Evolutionary conservation across 1,284 basidiomycete species (phyloP).

Genomic region (Puccinia novopanici): DNA sequence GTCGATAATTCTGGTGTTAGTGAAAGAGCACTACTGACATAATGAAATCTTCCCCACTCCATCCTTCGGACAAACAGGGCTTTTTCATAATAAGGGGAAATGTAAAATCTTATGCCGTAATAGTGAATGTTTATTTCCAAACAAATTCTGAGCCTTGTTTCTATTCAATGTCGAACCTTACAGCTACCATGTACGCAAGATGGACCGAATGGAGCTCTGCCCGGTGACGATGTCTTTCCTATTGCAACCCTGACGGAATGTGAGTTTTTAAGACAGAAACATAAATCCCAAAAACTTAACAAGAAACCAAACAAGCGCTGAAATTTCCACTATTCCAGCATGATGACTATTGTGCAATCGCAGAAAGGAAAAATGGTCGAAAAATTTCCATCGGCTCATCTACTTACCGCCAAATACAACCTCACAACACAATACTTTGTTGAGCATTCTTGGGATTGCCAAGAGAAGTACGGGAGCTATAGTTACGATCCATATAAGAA

Average conservation of each 20-base stretch:
- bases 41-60: too few species aligned
- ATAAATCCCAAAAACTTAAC: too few species aligned
- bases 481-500: conserved; percentile 49
- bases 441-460: conserved; percentile 48
- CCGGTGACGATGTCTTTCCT: conserved; percentile 29
- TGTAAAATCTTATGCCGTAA: background rate
- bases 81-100: conserved; percentile 39
- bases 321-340: background rate
- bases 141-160: background rate
- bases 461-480: conserved; percentile 43
- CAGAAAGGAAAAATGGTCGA: conserved; percentile 33
- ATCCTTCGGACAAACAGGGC: background rate
- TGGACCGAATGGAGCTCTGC: conserved; percentile 27
- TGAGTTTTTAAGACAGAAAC: background rate
- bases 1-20: background rate
- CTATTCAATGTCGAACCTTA: background rate
- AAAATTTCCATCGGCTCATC: conserved; percentile 26
- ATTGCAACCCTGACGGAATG: conserved; percentile 32
- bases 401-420: conserved; percentile 42
- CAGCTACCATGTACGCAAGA: conserved; percentile 14
- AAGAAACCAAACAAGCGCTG: background rate
- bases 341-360: conserved; percentile 46
- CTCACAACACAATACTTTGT: conserved; percentile 42
- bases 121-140: background rate
- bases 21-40: background rate